Percentiles rank a stretch among this genome's conserved stretches.
phyloP scores from a whole-genome alignment of 2,329 filamentous ascomycete genomes.

The Trichoderma arundinaceum region DNA sequence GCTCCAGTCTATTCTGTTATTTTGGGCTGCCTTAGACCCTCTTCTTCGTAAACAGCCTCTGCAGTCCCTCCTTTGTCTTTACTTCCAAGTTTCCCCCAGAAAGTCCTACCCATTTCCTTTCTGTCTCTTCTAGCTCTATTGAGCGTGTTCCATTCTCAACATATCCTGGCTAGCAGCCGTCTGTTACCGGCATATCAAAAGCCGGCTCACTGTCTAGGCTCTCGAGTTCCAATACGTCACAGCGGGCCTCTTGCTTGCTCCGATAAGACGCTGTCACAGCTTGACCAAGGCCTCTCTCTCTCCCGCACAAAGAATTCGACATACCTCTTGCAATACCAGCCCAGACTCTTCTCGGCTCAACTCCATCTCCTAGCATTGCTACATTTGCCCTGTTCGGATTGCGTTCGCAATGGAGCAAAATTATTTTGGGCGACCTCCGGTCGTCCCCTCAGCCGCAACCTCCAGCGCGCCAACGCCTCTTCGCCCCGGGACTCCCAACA shows the following conservation, averaged over 20 bases:
- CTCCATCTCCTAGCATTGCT: not conserved
- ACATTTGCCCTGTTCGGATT: not conserved
- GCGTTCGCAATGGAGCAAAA: conserved; percentile 41
- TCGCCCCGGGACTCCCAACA: conserved; percentile 51
- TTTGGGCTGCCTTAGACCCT: not conserved
- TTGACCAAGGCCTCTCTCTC: not conserved
- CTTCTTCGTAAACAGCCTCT: not conserved
- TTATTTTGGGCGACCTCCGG: conserved; percentile 39
- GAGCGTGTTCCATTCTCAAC: not conserved
- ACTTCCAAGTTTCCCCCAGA: not conserved
- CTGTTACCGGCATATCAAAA: conserved; percentile 17
- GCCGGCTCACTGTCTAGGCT: not conserved
- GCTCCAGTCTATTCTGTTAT: not conserved
- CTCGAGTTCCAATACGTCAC: not conserved
- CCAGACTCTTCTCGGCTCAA: not conserved
- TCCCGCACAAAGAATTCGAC: not conserved
- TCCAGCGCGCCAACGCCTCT: conserved; percentile 49
- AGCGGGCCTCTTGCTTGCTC: conserved; percentile 15
- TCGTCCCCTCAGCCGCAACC: conserved; percentile 45
- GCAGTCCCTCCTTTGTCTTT: conserved; percentile 12
- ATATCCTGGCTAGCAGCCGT: not conserved
- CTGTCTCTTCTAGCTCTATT: not conserved
- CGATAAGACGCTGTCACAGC: conserved; percentile 2
- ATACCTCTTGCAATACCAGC: not conserved
- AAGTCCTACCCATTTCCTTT: not conserved